Evolutionary conservation across 306 rosid species (phyloP).

Genomic region (Lathyrus tuberosus): DNA sequence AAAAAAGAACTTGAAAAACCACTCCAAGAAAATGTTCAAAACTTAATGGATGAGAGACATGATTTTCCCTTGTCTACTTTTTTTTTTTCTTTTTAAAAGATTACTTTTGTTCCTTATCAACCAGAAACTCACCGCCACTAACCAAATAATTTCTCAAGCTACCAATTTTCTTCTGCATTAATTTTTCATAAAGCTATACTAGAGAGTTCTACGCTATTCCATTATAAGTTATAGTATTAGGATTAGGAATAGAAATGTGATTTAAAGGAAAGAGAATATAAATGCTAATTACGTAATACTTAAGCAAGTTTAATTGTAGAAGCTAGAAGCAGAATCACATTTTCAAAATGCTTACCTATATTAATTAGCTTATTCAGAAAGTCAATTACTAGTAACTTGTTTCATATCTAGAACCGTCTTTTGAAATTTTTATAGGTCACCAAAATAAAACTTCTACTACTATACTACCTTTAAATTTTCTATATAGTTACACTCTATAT

Average conservation of each 20-base stretch:
- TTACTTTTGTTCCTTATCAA: neutral
- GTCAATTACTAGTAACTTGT: neutral
- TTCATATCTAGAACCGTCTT: neutral
- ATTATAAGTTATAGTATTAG: neutral
- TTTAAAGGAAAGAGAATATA: neutral
- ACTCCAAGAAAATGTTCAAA: too few species aligned
- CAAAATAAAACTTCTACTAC: constrained; percentile 5
- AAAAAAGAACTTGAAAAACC: too few species aligned
- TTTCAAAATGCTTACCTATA: neutral
- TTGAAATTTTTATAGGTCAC: constrained; percentile 21
- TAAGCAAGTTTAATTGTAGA: neutral
- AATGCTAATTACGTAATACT: neutral
- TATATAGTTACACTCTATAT: constrained; percentile 4
- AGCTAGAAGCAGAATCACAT: neutral
- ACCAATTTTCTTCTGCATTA: neutral
- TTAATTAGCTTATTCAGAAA: too few species aligned
- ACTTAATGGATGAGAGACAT: too few species aligned
- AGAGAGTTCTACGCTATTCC: neutral
- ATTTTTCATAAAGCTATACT: neutral
- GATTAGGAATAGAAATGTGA: neutral
- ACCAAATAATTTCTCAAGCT: neutral
- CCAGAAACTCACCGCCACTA: neutral
- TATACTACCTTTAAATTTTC: constrained; percentile 27
- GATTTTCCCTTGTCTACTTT: too few species aligned
- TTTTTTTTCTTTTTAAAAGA: neutral